Percentiles rank a stretch among this genome's conserved stretches.
Conservation (phyloP, 306 rosid genomes). For the Malus domestica region ASM211411v1 NC_041794.1:287501-288000, state of each 20-base stretch:
- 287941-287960: slow-evolving; percentile 85
- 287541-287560: slow-evolving; percentile 86
- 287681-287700: slow-evolving; percentile 75
- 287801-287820: slow-evolving; percentile 55
- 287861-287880: slow-evolving; percentile 44
- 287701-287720: slow-evolving; percentile 83
- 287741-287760: slow-evolving; percentile 44
- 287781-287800: slow-evolving; percentile 57
- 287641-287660: slow-evolving; percentile 81
- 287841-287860: slow-evolving; percentile 45
- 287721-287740: slow-evolving; percentile 49
- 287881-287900: slow-evolving; percentile 65
- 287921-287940: slow-evolving; percentile 78
- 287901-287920: slow-evolving; percentile 82
- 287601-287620: slow-evolving; percentile 94
- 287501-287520: slow-evolving; percentile 86
- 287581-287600: slow-evolving; percentile 99
- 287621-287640: slow-evolving; percentile 87
- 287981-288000: slow-evolving; percentile 95
- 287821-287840: slow-evolving; percentile 53
- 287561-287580: slow-evolving; percentile 92
- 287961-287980: slow-evolving; percentile 91
- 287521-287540: slow-evolving; percentile 98
- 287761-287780: slow-evolving; percentile 35
- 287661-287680: slow-evolving; percentile 81